phyloP scores from a whole-genome alignment of 257 asterid genomes.

The Solanum acaule region DNA sequence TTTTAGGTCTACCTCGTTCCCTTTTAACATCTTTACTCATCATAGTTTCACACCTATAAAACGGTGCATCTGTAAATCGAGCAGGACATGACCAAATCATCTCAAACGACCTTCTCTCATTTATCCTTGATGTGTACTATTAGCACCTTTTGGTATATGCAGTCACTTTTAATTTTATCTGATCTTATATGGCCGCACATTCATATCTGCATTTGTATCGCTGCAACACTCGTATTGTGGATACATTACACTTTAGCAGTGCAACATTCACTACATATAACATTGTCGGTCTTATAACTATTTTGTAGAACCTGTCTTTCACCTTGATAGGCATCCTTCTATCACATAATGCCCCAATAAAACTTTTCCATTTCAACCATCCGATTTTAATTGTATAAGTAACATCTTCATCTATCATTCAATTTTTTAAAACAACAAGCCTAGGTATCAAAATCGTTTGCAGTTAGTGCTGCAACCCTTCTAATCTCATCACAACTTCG shows the following conservation, averaged over 20 bases:
- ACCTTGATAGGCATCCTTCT: not conserved
- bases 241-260: not conserved
- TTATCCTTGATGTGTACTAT: not conserved
- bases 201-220: not conserved
- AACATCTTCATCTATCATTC: not conserved
- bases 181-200: not conserved
- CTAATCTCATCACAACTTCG: not conserved
- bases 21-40: too few species aligned
- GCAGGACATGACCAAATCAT: too few species aligned
- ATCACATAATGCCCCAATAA: not conserved
- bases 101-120: too few species aligned
- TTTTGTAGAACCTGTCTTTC: not conserved
- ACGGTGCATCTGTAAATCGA: too few species aligned
- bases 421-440: not conserved
- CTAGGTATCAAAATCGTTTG: not conserved
- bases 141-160: not conserved
- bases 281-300: not conserved
- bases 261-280: not conserved
- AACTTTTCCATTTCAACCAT: not conserved
- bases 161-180: not conserved
- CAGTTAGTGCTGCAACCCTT: not conserved
- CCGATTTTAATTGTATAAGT: not conserved
- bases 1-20: too few species aligned
- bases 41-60: too few species aligned
- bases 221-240: not conserved